A percentile compares a stretch with the other conserved stretches of the same genome.
These are phyloP conservation scores for Calonectria pteridis DNA, from an alignment of 2,329 filamentous ascomycete species.

Conservation along the genomic window DNA sequence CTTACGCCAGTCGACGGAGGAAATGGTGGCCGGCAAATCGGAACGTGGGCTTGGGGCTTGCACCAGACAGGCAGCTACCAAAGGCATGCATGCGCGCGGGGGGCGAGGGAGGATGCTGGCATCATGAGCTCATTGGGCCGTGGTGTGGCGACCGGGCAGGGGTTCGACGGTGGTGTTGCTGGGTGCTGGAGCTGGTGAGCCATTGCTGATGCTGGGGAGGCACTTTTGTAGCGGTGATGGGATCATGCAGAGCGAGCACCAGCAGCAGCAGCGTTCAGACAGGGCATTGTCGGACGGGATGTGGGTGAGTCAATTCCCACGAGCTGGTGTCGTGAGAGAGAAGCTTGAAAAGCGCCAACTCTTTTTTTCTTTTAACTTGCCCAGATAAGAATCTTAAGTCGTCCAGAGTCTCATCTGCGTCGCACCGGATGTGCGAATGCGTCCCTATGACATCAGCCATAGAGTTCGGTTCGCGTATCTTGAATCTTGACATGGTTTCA, in stretches of 20 bases:
- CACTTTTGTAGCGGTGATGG: slow-evolving; percentile 5
- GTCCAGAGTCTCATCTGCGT: not conserved
- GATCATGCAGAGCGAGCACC: not conserved
- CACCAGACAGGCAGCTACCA: slow-evolving; percentile 30
- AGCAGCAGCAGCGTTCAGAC: not conserved
- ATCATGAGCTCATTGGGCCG: slow-evolving; percentile 2
- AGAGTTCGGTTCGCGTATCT: not conserved
- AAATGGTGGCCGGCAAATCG: not conserved
- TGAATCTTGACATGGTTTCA: not conserved
- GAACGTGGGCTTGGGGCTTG: slow-evolving; percentile 19
- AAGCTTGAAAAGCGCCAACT: not conserved
- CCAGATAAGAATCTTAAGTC: not conserved
- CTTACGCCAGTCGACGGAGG: slow-evolving; percentile 5
- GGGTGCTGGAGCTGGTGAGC: not conserved
- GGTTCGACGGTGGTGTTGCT: not conserved
- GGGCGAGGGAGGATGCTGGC: slow-evolving; percentile 21
- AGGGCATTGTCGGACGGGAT: not conserved
- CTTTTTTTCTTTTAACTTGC: not conserved
- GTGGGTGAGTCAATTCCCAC: not conserved
- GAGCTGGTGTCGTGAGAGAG: not conserved
- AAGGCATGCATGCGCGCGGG: slow-evolving; percentile 3
- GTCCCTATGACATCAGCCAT: not conserved
- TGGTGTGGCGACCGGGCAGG: slow-evolving; percentile 3
- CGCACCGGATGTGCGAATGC: not conserved
- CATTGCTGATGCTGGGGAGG: not conserved